Percentiles rank a stretch among this genome's conserved stretches.
Evolutionary conservation across 2,329 filamentous ascomycete species (phyloP).

Genomic region (Chaetomiaceae sp.): DNA sequence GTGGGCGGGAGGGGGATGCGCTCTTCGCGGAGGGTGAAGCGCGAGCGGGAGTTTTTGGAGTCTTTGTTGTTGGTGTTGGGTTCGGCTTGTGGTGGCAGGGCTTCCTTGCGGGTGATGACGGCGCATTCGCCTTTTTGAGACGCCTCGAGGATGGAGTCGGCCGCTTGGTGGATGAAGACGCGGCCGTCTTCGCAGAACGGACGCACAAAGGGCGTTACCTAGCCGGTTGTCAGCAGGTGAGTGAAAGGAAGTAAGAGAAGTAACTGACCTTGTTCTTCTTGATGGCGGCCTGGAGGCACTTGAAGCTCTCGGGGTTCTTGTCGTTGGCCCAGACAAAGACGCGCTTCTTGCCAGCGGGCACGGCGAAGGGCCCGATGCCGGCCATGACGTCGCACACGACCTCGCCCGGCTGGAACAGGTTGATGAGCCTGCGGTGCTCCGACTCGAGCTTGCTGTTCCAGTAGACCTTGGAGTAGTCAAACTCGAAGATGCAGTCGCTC

Average conservation of each 20-base stretch:
- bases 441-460: constrained; percentile 92
- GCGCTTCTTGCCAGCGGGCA: constrained; percentile 82
- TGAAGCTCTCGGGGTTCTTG: constrained; percentile 85
- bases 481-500: constrained; percentile 79
- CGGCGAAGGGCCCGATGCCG: constrained; percentile 89
- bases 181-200: constrained; percentile 80
- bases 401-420: constrained; percentile 74
- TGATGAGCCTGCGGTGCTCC: constrained; percentile 78
- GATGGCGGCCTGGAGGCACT: constrained; percentile 65
- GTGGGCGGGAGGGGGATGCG: constrained; percentile 60
- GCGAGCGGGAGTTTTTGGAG: too few relatives aligned
- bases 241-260: background rate
- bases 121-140: constrained; percentile 49
- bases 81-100: background rate
- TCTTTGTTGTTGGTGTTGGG: constrained; percentile 13
- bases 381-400: constrained; percentile 97
- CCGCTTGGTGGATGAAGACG: constrained; percentile 70
- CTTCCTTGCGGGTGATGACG: constrained; percentile 45
- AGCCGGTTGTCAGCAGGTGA: constrained; percentile 14
- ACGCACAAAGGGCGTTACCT: constrained; percentile 65
- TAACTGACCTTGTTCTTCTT: constrained; percentile 68
- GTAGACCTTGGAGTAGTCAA: constrained; percentile 95
- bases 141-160: constrained; percentile 54
- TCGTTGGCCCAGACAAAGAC: constrained; percentile 97
- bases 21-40: constrained; percentile 18